These are phyloP conservation scores for Aspergillus carlsbadensis DNA, from an alignment of 495 filamentous ascomycete species.

Conservation along the genomic window DNA sequence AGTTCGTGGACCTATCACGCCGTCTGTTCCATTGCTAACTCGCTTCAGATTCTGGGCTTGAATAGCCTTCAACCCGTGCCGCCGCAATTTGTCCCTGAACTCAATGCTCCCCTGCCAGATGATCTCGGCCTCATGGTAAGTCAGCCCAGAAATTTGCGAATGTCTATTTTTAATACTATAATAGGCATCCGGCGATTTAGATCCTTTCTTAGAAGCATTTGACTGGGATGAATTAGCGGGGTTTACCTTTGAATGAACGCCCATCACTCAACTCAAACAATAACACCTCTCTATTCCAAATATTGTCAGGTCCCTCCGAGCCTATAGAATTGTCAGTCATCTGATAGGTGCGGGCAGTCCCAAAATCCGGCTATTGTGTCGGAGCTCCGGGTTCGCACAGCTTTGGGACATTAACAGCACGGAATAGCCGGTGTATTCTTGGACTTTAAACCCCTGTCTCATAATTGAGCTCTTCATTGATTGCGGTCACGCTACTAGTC, in stretches of 20 bases:
- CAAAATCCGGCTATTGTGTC: too few species aligned
- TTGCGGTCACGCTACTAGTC: too few species aligned
- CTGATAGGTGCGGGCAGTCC: too few species aligned
- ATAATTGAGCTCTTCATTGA: too few species aligned
- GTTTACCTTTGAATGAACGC: constrained; percentile 29
- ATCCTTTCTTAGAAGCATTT: constrained; percentile 44
- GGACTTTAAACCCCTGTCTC: too few species aligned
- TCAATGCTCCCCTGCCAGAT: constrained; percentile 26
- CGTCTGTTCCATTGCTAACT: background rate
- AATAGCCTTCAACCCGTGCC: constrained; percentile 27
- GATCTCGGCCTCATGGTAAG: constrained; percentile 33
- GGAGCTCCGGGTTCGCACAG: too few species aligned
- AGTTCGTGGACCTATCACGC: constrained; percentile 17
- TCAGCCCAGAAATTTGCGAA: background rate
- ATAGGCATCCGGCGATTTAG: constrained; percentile 38
- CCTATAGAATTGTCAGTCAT: too few species aligned
- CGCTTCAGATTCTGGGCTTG: constrained; percentile 25
- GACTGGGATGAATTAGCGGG: constrained; percentile 45
- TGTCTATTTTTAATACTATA: constrained; percentile 6
- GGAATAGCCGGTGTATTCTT: too few species aligned
- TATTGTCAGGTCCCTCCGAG: too few species aligned
- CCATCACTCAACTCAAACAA: background rate
- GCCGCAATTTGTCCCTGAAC: constrained; percentile 26
- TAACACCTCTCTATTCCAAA: too few species aligned
- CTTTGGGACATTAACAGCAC: too few species aligned